Conservation (phyloP, 192 early-diverging fungal genomes). For the Mortierella claussenii region DNA sequence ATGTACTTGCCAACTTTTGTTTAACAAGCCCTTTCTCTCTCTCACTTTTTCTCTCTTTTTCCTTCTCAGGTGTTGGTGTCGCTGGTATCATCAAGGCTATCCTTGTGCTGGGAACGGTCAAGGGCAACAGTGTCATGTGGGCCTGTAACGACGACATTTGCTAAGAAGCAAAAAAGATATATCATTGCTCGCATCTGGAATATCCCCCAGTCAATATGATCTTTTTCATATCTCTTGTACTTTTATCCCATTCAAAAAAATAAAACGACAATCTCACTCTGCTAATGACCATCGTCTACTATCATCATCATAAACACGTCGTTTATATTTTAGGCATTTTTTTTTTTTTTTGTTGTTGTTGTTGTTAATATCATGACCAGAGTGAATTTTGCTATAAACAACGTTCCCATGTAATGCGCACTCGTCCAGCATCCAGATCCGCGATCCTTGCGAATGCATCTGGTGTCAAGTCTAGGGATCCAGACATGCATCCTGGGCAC, state of each 20-base stretch:
- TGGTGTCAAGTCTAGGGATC: slow-evolving; percentile 49
- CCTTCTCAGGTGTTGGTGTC: slow-evolving; percentile 47
- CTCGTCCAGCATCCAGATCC: slow-evolving; percentile 37
- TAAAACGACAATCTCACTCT: too few species aligned
- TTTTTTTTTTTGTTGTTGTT: too few species aligned
- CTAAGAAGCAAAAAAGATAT: slow-evolving; percentile 1
- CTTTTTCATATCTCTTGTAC: too few species aligned
- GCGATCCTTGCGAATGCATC: slow-evolving; percentile 52
- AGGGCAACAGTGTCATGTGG: slow-evolving; percentile 12
- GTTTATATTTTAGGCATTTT: too few species aligned
- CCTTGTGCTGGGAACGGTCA: slow-evolving; percentile 18
- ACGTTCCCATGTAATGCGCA: slow-evolving; percentile 41
- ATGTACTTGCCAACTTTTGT: too few species aligned
- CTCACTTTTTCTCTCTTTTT: slow-evolving; percentile 3
- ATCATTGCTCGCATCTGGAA: neutral
- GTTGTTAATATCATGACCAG: too few species aligned
- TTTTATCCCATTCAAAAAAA: too few species aligned
- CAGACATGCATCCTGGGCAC: slow-evolving; percentile 54
- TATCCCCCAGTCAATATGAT: too few species aligned
- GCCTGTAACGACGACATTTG: slow-evolving; percentile 21
- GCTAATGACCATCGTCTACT: too few species aligned
- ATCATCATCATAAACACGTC: too few species aligned
- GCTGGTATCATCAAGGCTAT: slow-evolving; percentile 46
- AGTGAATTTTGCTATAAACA: too few species aligned
- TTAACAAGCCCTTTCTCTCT: neutral